phyloP scores from a whole-genome alignment of 169 alveolate genomes.

The Plasmodium cynomolgi region DNA sequence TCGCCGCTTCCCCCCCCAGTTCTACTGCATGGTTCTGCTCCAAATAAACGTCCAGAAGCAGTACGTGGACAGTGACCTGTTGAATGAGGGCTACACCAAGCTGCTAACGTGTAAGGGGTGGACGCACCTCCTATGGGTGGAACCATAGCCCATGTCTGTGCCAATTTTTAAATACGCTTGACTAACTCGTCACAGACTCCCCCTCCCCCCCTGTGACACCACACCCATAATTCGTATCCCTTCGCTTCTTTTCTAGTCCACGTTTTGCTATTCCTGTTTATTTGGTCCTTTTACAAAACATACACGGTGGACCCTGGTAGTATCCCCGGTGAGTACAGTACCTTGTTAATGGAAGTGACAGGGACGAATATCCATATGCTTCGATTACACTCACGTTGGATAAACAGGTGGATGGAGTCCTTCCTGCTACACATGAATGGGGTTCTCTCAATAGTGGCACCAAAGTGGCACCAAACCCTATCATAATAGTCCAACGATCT shows the following conservation, averaged over 20 bases:
- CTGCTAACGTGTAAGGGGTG: conserved; percentile 28
- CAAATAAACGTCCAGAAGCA: conserved; percentile 47
- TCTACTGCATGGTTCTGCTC: conserved; percentile 37
- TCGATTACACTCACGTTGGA: neutral
- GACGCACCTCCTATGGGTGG: neutral
- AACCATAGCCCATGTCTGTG: neutral
- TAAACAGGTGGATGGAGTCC: neutral
- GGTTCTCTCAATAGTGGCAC: neutral
- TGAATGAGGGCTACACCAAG: conserved; percentile 49
- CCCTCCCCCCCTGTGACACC: neutral
- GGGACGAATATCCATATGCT: neutral
- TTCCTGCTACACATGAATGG: neutral
- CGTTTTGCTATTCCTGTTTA: neutral
- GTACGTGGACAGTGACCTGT: conserved; percentile 22
- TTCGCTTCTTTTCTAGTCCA: conserved; percentile 4
- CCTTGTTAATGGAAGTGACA: neutral
- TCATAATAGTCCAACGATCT: neutral
- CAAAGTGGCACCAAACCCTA: neutral
- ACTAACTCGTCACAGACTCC: neutral
- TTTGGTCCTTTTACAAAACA: conserved; percentile 68
- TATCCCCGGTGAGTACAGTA: conserved; percentile 15
- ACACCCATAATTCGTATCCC: neutral
- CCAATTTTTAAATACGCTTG: neutral
- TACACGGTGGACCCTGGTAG: conserved; percentile 31
- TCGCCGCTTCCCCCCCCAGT: neutral